Evolutionary conservation across 169 alveolate species (phyloP).

Genomic region (Hammondia hammondi): DNA sequence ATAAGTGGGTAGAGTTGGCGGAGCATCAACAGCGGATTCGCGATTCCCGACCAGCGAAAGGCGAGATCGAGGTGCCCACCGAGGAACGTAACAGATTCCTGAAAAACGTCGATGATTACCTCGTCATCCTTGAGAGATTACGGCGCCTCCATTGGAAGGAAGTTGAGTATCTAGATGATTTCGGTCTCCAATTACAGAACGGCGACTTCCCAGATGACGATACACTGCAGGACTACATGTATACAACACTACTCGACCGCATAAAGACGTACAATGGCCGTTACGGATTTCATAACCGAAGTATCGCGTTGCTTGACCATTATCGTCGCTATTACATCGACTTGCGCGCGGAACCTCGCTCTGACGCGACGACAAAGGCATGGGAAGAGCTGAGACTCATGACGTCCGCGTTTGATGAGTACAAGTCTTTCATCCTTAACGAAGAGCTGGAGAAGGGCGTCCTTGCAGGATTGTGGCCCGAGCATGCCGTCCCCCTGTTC

Average conservation of each 20-base stretch:
- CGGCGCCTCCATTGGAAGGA: conserved; percentile 3
- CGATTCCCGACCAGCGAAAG: neutral
- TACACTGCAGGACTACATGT: neutral
- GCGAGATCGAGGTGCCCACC: neutral
- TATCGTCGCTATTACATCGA: neutral
- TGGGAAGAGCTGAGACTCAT: neutral
- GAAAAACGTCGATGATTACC: neutral
- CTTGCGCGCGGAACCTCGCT: neutral
- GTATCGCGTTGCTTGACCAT: neutral
- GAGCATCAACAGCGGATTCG: neutral
- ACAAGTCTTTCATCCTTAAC: neutral
- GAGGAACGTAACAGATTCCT: neutral
- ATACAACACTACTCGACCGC: neutral
- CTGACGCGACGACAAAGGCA: neutral
- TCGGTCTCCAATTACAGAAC: neutral
- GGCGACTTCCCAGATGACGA: neutral
- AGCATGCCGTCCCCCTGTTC: neutral
- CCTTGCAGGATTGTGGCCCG: neutral
- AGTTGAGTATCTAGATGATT: neutral
- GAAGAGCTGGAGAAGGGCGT: neutral
- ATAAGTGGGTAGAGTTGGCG: neutral
- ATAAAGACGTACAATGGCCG: neutral
- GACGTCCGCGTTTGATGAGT: neutral
- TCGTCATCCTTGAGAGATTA: neutral
- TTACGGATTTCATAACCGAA: neutral